Base-by-base conservation (phyloP, 106 monocot species). In the Gastrodia elata region DNA sequence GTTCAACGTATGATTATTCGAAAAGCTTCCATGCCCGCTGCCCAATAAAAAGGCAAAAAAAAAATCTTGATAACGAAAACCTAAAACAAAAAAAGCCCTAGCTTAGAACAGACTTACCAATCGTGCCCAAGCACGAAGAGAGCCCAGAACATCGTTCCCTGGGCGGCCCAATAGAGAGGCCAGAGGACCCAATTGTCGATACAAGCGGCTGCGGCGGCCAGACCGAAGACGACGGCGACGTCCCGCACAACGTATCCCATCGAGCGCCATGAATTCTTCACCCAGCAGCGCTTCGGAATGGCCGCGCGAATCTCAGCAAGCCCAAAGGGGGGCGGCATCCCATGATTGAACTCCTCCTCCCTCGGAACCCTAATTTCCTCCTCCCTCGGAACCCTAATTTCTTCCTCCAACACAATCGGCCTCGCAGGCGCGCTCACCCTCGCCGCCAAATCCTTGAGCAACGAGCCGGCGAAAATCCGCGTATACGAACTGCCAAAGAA, bases 141-240 rank as follows among this genome's bases (percentile, higher is more conserved):
- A 34, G 95, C 95, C 95, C 95, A 96, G 73, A 96, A 96, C 92
- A 96, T 94, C 76, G 95, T 96, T 14, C 95, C 95, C 84, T 96
- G 95, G 0, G 89, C 87, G 11, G 77, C 74, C 95, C 95, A 96
- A 41, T 96, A 96, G 58, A 96, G 81, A 22, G 95, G 92, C 95
- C 89, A 96, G 15, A 86, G 75, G 5, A 83, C 10, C 95, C 95
- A 96, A 64, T 71, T 89, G 72, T 96, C 84, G 67, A 90, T 35
- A 39, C 78, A 81, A 8, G 85, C 83, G 2, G 87, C 92, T 15
- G 86, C 87, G 3, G 81, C 86, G 39, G 95, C 90, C 25, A 96
- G 76, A 20, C 83, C 89, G 2, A 83, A 49, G 30, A 92, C 92
- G 15, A 86, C 68, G 18, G 59, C 87, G 14, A 96, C 81, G 46